Evolutionary conservation across 2,329 filamentous ascomycete genomes (phyloP).

Genomic region (Allantophomopsis cytisporea): DNA sequence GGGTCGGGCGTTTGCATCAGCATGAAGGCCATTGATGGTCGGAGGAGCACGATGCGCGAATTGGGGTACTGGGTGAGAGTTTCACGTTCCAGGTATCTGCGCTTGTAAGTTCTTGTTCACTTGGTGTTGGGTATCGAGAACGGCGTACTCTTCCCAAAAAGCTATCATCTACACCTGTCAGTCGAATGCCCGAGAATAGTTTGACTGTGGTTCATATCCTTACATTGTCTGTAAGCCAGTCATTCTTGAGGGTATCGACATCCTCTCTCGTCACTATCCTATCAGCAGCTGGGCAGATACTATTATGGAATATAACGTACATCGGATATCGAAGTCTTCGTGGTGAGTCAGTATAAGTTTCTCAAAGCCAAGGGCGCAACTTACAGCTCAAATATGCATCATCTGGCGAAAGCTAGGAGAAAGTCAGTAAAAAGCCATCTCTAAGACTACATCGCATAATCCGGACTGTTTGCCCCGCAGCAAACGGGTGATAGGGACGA

Average conservation of each 20-base stretch:
- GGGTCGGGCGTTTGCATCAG: conserved; percentile 61
- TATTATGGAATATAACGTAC: conserved; percentile 24
- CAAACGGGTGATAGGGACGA: too few species aligned
- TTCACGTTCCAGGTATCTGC: conserved; percentile 76
- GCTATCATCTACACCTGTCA: conserved; percentile 60
- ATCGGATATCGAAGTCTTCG: conserved; percentile 49
- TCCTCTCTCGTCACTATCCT: conserved; percentile 72
- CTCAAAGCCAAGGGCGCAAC: conserved; percentile 17
- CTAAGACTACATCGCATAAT: too few species aligned
- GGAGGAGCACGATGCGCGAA: conserved; percentile 78
- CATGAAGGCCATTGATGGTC: conserved; percentile 86
- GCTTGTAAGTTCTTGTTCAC: conserved; percentile 5
- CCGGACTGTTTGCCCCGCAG: too few species aligned
- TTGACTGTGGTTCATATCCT: conserved; percentile 16
- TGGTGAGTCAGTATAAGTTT: conserved; percentile 1
- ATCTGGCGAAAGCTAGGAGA: conserved; percentile 37
- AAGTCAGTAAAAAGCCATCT: too few species aligned
- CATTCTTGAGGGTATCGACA: conserved; percentile 73
- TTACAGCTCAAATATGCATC: conserved; percentile 60
- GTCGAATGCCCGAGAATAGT: not conserved
- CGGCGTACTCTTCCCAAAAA: conserved; percentile 83
- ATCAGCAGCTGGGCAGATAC: conserved; percentile 10
- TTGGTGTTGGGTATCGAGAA: conserved; percentile 2
- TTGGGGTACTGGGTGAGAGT: conserved; percentile 67
- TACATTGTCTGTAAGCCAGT: conserved; percentile 97